Conservation (phyloP, 345 rosid genomes). For the Balakata baccata region DNA sequence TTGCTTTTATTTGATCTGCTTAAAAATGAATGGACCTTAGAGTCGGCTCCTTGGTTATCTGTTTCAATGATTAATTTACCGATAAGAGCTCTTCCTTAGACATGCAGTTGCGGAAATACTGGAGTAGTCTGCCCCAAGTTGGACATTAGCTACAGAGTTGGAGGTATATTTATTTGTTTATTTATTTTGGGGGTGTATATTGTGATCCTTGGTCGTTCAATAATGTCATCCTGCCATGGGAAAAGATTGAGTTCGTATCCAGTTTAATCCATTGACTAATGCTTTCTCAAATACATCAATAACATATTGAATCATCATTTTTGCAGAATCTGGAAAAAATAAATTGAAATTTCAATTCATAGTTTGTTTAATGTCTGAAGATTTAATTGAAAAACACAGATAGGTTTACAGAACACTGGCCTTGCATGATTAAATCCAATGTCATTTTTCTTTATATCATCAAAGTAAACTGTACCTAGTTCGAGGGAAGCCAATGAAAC, state of each 20-base stretch:
- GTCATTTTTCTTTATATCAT: no score
- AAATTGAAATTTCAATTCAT: no score
- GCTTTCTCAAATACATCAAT: no score
- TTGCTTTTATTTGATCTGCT: background rate
- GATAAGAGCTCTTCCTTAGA: background rate
- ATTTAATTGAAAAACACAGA: no score
- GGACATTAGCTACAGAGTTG: background rate
- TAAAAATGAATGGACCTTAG: background rate
- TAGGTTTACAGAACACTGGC: no score
- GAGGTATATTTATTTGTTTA: constrained; percentile 6
- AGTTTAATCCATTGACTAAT: no score
- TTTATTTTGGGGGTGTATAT: background rate
- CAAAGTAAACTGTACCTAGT: background rate
- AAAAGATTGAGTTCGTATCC: no score
- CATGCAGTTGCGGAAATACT: background rate
- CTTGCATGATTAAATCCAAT: no score
- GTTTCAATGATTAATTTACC: background rate
- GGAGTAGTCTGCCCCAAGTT: background rate
- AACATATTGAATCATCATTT: no score
- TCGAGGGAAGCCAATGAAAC: background rate
- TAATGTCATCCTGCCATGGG: background rate
- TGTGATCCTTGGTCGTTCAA: constrained; percentile 5
- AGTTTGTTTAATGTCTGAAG: no score
- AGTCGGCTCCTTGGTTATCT: background rate
- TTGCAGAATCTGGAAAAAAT: no score